A percentile compares a stretch with the other conserved stretches of the same genome.
Conservation (phyloP, 805 yeast species). For the Candida berthetii region DNA sequence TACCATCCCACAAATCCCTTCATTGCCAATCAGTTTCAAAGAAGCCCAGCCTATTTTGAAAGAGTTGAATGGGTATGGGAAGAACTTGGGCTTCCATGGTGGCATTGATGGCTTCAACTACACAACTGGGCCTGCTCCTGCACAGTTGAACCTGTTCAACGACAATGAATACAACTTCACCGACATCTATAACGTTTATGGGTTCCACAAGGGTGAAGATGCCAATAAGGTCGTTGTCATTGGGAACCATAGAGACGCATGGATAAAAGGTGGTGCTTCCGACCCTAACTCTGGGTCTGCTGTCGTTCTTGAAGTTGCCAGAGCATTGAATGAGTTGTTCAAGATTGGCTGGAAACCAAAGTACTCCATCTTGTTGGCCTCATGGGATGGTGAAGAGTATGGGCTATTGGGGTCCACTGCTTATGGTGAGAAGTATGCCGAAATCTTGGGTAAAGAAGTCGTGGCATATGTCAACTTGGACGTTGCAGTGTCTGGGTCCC, state of each 20-base stretch:
- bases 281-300: slow-evolving; percentile 79
- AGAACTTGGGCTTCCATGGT: slow-evolving; percentile 42
- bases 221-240: slow-evolving; percentile 50
- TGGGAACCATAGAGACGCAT: slow-evolving; percentile 78
- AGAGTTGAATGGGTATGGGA: slow-evolving; percentile 53
- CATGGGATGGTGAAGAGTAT: slow-evolving; percentile 86
- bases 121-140: slow-evolving; percentile 43
- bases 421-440: slow-evolving; percentile 59
- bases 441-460: slow-evolving; percentile 39
- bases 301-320: slow-evolving; percentile 53
- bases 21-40: slow-evolving; percentile 60
- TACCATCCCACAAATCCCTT: slow-evolving; percentile 61
- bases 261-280: slow-evolving; percentile 75
- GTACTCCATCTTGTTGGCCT: slow-evolving; percentile 58
- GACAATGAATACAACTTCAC: slow-evolving; percentile 56
- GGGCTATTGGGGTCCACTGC: slow-evolving; percentile 73
- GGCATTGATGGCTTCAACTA: slow-evolving; percentile 38
- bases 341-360: slow-evolving; percentile 60
- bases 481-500: slow-evolving; percentile 52
- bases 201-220: slow-evolving; percentile 47
- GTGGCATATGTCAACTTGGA: slow-evolving; percentile 70
- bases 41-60: slow-evolving; percentile 60
- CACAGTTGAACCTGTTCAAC: slow-evolving; percentile 47
- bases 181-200: slow-evolving; percentile 60
- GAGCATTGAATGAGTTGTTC: slow-evolving; percentile 46